Conservation (phyloP, 108 stramenopile genomes). For the Discostella pseudostelligera region DNA sequence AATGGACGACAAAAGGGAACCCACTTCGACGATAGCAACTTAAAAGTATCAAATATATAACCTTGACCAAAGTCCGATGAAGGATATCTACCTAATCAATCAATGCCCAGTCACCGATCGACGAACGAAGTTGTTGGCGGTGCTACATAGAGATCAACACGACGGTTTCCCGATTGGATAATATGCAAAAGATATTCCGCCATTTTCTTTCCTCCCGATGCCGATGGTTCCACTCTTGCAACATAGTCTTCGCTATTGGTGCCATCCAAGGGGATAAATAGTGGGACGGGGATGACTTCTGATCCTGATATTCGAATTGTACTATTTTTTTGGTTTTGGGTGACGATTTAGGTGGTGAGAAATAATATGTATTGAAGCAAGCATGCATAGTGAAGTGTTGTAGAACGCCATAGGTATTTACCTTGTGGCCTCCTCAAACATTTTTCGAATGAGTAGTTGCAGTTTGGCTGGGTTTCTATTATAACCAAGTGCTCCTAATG, state of each 20-base stretch:
- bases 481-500: constrained; percentile 75
- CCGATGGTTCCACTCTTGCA: constrained; percentile 86
- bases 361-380: constrained; percentile 1
- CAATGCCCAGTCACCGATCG: constrained; percentile 20
- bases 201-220: constrained; percentile 82
- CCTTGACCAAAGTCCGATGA: too few relatives aligned
- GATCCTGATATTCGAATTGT: constrained; percentile 62
- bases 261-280: constrained; percentile 79
- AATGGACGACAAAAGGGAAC: too few relatives aligned
- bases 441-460: constrained; percentile 69
- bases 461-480: constrained; percentile 66
- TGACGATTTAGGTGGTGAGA: constrained; percentile 1
- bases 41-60: too few relatives aligned
- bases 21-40: too few relatives aligned
- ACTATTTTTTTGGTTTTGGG: constrained; percentile 16
- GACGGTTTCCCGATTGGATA: constrained; percentile 35
- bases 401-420: constrained; percentile 1
- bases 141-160: too few relatives aligned
- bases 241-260: constrained; percentile 78
- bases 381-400: background rate
- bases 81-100: too few relatives aligned
- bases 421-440: constrained; percentile 73
- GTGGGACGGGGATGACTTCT: constrained; percentile 77
- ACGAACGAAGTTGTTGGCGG: constrained; percentile 32
- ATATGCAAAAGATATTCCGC: constrained; percentile 73